A percentile compares a stretch with the other conserved stretches of the same genome.
These are phyloP conservation scores for Elaeis guineensis DNA, from an alignment of 176 grass and related monocot genomes.

Conservation along the genomic window DNA sequence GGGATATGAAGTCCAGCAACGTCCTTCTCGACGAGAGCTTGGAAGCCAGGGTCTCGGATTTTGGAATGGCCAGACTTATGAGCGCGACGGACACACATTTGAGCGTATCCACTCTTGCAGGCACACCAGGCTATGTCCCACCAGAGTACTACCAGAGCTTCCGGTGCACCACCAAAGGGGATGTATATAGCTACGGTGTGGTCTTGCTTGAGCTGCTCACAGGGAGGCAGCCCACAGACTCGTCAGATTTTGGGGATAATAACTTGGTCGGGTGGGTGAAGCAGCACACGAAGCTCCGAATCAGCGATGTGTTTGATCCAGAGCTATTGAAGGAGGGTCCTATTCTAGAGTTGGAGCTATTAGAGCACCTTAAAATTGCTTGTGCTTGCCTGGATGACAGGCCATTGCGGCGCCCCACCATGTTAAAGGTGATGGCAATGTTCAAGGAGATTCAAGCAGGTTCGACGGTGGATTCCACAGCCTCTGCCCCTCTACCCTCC, in stretches of 20 bases:
- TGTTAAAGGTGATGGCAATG: constrained; percentile 24
- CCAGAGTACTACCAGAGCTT: constrained; percentile 31
- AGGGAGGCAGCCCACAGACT: constrained; percentile 10
- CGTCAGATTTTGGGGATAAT: constrained; percentile 11
- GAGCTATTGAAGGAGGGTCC: constrained; percentile 15
- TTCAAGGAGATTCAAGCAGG: constrained; percentile 24
- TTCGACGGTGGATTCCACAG: neutral
- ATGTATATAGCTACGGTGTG: constrained; percentile 26
- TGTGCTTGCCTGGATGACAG: constrained; percentile 22
- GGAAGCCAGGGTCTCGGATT: constrained; percentile 21
- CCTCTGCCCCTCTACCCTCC: constrained; percentile 5
- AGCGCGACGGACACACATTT: constrained; percentile 14
- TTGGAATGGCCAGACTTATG: constrained; percentile 27
- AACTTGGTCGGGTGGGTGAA: constrained; percentile 28
- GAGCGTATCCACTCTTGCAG: constrained; percentile 18
- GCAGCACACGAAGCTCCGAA: constrained; percentile 15
- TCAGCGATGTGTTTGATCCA: constrained; percentile 19
- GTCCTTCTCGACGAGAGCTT: constrained; percentile 23
- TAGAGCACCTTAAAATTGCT: constrained; percentile 29
- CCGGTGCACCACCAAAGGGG: constrained; percentile 22
- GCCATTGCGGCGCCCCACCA: constrained; percentile 9
- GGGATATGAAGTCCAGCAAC: constrained; percentile 30
- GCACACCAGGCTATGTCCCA: constrained; percentile 24
- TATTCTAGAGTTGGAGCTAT: constrained; percentile 12
- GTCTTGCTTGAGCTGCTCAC: constrained; percentile 26